phyloP scores from a whole-genome alignment of 2,329 filamentous ascomycete species.

The Ascochyta lentis region DNA sequence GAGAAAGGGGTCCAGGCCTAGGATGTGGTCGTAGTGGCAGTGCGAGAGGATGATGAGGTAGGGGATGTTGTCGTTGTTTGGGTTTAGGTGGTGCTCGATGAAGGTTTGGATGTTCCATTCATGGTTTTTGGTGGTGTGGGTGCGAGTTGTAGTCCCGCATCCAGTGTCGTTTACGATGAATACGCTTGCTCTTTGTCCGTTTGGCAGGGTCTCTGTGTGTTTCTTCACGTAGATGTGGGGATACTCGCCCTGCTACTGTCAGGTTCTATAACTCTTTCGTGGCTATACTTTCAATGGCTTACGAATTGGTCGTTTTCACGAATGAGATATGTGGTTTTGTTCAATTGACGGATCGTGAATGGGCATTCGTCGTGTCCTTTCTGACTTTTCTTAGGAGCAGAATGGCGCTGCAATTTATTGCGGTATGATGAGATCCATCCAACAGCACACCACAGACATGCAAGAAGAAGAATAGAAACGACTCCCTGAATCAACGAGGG shows the following conservation, averaged over 20 bases:
- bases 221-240: constrained; percentile 18
- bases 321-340: constrained; percentile 17
- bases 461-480: constrained; percentile 4
- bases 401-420: neutral
- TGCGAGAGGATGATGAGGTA: constrained; percentile 22
- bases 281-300: neutral
- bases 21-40: constrained; percentile 24
- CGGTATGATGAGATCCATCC: constrained; percentile 5
- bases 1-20: constrained; percentile 11
- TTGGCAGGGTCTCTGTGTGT: neutral
- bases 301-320: constrained; percentile 20
- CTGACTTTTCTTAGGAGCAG: neutral
- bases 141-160: constrained; percentile 1
- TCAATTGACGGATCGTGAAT: constrained; percentile 21
- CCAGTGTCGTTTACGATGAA: constrained; percentile 14
- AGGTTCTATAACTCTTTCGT: neutral
- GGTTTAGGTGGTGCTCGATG: constrained; percentile 20
- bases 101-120: constrained; percentile 18
- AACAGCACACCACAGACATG: neutral
- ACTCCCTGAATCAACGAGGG: constrained; percentile 7
- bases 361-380: constrained; percentile 12
- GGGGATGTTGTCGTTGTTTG: neutral
- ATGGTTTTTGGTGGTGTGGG: neutral
- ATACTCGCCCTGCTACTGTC: constrained; percentile 7
- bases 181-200: constrained; percentile 1